Conservation (phyloP, 805 yeast genomes). For the Grigorovia yakushimaensis region DNA sequence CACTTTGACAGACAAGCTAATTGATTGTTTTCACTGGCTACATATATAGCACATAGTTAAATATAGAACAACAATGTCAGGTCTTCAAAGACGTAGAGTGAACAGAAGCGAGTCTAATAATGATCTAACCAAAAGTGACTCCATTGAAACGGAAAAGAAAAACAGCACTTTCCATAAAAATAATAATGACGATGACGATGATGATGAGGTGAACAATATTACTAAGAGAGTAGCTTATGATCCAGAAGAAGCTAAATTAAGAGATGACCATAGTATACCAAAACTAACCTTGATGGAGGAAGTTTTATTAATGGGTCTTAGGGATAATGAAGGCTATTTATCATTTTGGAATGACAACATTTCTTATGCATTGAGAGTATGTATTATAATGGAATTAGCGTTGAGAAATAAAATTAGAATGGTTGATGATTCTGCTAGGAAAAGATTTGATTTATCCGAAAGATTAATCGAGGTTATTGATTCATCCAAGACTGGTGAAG, state of each 20-base stretch:
- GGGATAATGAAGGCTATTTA: constrained; percentile 91
- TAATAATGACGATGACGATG: constrained; percentile 8
- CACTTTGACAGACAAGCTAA: too few relatives aligned
- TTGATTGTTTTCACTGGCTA: too few relatives aligned
- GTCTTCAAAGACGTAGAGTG: constrained; percentile 72
- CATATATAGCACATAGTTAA: background rate
- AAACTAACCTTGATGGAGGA: constrained; percentile 91
- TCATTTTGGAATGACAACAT: constrained; percentile 98
- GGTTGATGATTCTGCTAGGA: constrained; percentile 85
- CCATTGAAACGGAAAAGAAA: constrained; percentile 6
- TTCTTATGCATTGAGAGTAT: constrained; percentile 91
- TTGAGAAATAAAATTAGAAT: constrained; percentile 81
- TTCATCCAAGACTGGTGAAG: constrained; percentile 86
- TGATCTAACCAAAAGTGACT: background rate
- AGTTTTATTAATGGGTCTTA: constrained; percentile 82
- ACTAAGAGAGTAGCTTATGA: constrained; percentile 64
- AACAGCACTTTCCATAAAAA: background rate
- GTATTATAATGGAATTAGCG: constrained; percentile 86
- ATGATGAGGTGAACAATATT: constrained; percentile 11
- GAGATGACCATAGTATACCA: constrained; percentile 42
- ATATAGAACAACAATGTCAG: constrained; percentile 33
- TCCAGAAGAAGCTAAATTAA: constrained; percentile 43
- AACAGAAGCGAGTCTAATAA: constrained; percentile 29
- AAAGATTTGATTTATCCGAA: constrained; percentile 80
- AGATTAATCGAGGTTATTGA: constrained; percentile 82